A percentile compares a stretch with the other conserved stretches of the same genome.
Evolutionary conservation across 2,329 filamentous ascomycete genomes (phyloP).

Genomic region (Fusarium pseudocircinatum): DNA sequence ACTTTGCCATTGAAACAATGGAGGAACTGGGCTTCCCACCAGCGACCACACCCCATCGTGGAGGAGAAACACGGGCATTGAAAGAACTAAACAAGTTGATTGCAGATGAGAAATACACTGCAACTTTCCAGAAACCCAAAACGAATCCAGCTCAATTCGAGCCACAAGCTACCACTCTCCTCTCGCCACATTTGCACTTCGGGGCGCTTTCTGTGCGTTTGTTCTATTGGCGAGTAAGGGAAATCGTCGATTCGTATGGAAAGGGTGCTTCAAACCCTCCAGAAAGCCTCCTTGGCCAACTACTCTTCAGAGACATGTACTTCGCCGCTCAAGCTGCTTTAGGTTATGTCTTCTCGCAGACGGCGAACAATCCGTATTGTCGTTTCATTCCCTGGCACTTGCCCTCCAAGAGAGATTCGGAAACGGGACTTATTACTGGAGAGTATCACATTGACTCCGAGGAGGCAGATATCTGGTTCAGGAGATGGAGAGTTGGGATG

Average conservation of each 20-base stretch:
- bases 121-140: constrained; percentile 79
- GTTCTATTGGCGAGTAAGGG: constrained; percentile 77
- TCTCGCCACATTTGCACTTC: constrained; percentile 80
- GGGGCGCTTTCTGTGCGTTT: constrained; percentile 75
- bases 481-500: constrained; percentile 72
- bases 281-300: constrained; percentile 75
- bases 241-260: constrained; percentile 66
- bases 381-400: constrained; percentile 85
- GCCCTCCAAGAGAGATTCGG: constrained; percentile 64
- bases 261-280: constrained; percentile 69
- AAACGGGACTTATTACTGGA: constrained; percentile 61
- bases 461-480: constrained; percentile 72
- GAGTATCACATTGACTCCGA: constrained; percentile 71
- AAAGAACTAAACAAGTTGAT: constrained; percentile 67
- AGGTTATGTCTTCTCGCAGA: constrained; percentile 71
- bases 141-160: constrained; percentile 79
- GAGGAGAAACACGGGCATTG: constrained; percentile 75
- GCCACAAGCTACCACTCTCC: constrained; percentile 76
- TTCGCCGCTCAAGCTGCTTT: constrained; percentile 78
- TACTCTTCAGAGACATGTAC: constrained; percentile 86
- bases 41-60: constrained; percentile 73
- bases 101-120: constrained; percentile 71
- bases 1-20: constrained; percentile 77
- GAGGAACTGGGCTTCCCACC: constrained; percentile 74
- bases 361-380: constrained; percentile 70